Evolutionary conservation across 2,329 filamentous ascomycete species (phyloP).

Genomic region (Dothistroma septosporum): DNA sequence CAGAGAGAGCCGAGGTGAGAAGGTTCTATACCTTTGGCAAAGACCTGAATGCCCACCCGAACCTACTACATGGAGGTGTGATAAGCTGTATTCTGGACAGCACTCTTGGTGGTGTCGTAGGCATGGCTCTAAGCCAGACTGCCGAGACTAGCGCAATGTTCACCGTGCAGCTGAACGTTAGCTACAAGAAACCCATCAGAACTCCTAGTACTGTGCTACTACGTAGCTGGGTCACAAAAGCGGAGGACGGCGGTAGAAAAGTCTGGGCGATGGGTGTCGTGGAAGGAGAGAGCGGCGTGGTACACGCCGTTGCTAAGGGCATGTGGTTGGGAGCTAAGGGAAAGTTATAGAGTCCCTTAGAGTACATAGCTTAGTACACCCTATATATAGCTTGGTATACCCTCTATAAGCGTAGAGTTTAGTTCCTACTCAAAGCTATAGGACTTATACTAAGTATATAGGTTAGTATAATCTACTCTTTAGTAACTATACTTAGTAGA

Average conservation of each 20-base stretch:
- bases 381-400: no score
- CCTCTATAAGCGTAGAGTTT: no score
- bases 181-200: conserved; percentile 20
- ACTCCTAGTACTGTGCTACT: conserved; percentile 23
- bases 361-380: no score
- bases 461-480: no score
- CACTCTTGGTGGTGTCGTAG: conserved; percentile 15
- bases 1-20: conserved; percentile 14
- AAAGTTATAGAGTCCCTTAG: no score
- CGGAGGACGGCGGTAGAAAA: conserved; percentile 20
- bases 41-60: conserved; percentile 23
- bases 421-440: no score
- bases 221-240: conserved; percentile 19
- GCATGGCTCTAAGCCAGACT: conserved; percentile 13
- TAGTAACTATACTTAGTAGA: no score
- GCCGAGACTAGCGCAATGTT: conserved; percentile 12
- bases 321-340: conserved; percentile 20
- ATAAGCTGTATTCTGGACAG: conserved; percentile 21
- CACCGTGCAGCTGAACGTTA: conserved; percentile 24
- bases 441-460: no score
- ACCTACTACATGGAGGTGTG: conserved; percentile 22
- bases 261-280: conserved; percentile 21
- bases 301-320: conserved; percentile 20
- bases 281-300: conserved; percentile 19
- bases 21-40: conserved; percentile 23